These are phyloP conservation scores for Cladosporium oxysporum DNA, from an alignment of 2,329 filamentous ascomycete species.

Conservation along the genomic window DNA sequence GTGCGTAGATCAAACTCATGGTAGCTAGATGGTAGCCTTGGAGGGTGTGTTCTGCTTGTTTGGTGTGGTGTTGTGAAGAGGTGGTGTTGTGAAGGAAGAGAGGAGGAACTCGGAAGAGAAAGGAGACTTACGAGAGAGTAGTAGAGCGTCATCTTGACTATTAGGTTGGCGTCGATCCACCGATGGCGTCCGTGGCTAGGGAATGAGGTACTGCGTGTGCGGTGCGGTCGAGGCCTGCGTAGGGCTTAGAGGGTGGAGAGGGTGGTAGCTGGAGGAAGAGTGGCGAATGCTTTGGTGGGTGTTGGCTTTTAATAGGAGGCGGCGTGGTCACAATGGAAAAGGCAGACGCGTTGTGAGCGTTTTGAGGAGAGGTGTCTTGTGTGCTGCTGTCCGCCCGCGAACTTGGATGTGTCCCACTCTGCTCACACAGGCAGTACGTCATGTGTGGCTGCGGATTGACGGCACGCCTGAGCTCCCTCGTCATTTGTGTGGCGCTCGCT, in stretches of 20 bases:
- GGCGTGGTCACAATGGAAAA: not conserved
- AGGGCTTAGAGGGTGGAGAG: not conserved
- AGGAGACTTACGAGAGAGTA: constrained; percentile 61
- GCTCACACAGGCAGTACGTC: not conserved
- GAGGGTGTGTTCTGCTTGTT: constrained; percentile 2
- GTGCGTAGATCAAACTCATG: constrained; percentile 42
- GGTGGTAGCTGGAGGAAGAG: not conserved
- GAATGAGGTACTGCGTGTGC: not conserved
- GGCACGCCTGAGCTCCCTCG: constrained; percentile 3
- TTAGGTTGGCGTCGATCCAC: constrained; percentile 18
- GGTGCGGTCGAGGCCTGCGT: not conserved
- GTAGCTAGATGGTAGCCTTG: constrained; percentile 16
- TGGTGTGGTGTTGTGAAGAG: constrained; percentile 1
- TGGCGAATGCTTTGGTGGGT: not conserved
- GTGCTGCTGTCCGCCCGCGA: constrained; percentile 1
- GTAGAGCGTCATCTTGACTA: constrained; percentile 65
- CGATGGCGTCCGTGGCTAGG: constrained; percentile 18
- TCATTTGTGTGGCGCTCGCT: not conserved
- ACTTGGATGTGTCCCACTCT: constrained; percentile 6
- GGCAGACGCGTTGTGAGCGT: not conserved
- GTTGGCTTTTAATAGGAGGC: not conserved
- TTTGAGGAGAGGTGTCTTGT: constrained; percentile 12
- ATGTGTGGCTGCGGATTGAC: not conserved
- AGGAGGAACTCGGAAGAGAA: constrained; percentile 2
- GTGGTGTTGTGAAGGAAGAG: constrained; percentile 17